A percentile compares a stretch with the other conserved stretches of the same genome.
phyloP scores from a whole-genome alignment of 495 filamentous ascomycete genomes.

The Echria macrotheca region DNA sequence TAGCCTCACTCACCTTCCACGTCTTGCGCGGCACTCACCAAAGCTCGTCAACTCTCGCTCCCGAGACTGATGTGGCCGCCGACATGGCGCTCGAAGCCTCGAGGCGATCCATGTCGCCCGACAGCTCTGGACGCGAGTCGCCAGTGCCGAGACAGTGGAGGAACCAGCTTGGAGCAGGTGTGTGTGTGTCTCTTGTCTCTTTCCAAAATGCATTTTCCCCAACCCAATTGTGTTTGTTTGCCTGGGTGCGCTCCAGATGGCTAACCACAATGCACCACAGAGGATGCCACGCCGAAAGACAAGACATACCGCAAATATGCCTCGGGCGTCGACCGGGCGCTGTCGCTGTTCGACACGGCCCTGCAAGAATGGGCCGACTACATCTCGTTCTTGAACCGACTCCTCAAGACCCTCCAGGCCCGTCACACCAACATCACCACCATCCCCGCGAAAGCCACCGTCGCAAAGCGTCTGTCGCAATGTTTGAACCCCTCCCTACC shows the following conservation, averaged over 20 bases:
- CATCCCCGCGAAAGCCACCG: slow-evolving; percentile 76
- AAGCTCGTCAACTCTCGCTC: not conserved
- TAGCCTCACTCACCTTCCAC: no score
- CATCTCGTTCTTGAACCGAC: slow-evolving; percentile 88
- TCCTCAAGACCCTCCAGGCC: slow-evolving; percentile 89
- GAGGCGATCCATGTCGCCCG: slow-evolving; percentile 64
- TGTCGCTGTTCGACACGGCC: slow-evolving; percentile 86
- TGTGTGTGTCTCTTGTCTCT: slow-evolving; percentile 4
- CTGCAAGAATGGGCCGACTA: slow-evolving; percentile 99
- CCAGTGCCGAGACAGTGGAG: slow-evolving; percentile 58
- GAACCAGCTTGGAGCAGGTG: slow-evolving; percentile 48
- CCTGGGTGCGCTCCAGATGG: no score
- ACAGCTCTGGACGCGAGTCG: slow-evolving; percentile 71
- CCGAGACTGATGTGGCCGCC: no score
- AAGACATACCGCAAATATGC: slow-evolving; percentile 91
- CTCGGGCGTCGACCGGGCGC: slow-evolving; percentile 75
- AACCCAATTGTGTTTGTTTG: no score
- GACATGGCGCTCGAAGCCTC: slow-evolving; percentile 68
- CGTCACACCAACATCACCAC: slow-evolving; percentile 63
- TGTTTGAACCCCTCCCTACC: slow-evolving; percentile 90
- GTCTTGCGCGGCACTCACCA: not conserved
- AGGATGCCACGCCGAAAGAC: slow-evolving; percentile 70
- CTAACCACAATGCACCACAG: no score
- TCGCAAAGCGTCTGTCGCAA: slow-evolving; percentile 89
- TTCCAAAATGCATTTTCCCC: no score